A percentile compares a stretch with the other conserved stretches of the same genome.
Evolutionary conservation across 106 monocot species (phyloP).

Genomic region (Apostasia shenzhenica): DNA sequence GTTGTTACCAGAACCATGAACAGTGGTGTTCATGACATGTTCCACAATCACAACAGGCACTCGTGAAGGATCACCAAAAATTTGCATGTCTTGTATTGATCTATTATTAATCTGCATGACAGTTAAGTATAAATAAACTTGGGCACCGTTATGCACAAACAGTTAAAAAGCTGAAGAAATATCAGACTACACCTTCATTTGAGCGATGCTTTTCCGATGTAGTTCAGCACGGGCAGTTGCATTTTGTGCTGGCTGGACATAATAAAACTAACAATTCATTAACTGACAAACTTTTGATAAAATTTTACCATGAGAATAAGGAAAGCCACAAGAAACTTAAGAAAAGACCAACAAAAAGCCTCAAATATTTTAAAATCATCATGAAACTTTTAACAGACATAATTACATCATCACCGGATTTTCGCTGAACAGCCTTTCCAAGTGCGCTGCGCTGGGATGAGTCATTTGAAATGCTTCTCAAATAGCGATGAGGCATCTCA

Average conservation of each 20-base stretch:
- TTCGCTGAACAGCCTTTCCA: constrained; percentile 54
- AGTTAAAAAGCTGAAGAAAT: background rate
- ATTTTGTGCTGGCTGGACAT: constrained; percentile 61
- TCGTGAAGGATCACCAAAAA: constrained; percentile 84
- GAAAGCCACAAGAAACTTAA: too few relatives aligned
- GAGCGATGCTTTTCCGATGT: constrained; percentile 87
- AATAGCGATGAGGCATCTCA: constrained; percentile 84
- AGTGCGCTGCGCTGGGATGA: constrained; percentile 49
- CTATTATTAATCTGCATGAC: constrained; percentile 66
- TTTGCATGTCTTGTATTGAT: constrained; percentile 91
- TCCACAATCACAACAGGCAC: constrained; percentile 84
- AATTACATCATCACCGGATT: constrained; percentile 69
- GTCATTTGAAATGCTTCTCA: constrained; percentile 67
- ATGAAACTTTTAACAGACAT: background rate
- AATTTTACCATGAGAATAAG: background rate
- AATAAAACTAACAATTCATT: constrained; percentile 11
- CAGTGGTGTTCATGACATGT: constrained; percentile 61
- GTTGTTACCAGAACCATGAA: constrained; percentile 36
- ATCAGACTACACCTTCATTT: constrained; percentile 67
- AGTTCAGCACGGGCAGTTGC: constrained; percentile 72
- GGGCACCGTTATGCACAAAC: background rate
- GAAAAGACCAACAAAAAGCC: too few relatives aligned
- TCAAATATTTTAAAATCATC: background rate
- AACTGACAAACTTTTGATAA: background rate
- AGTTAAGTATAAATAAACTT: background rate